Base-by-base conservation (phyloP, 2,329 filamentous ascomycete genomes). In the Ambrosiella cleistominuta region DNA sequence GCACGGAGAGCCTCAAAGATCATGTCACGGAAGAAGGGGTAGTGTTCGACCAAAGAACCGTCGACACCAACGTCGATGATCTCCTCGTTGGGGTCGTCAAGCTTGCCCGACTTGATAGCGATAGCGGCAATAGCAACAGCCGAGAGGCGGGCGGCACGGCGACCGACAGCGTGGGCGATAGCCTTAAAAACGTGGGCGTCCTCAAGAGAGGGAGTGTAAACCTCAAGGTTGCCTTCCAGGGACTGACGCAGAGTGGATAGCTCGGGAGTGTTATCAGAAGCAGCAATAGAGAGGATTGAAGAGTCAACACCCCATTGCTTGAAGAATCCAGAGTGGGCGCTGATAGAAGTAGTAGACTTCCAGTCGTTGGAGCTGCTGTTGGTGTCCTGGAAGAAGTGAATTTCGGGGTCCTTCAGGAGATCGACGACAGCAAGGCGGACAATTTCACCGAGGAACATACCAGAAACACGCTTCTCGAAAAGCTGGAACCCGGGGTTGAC, bases 391-490 rank as follows among this genome's bases (percentile, higher is more conserved):
- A 96, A 94, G 40, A 96, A 77, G 2, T 82, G 75, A 6, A 85
- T 72, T 0, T 76, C 69, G 36, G 82, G 75, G 64, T 87, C 78
- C 64, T 85, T 78, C 66, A 90, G 74, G 68, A 96, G 78, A 60
- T 81, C 76, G 55, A 93, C 69, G 19, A 96, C 73, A 13, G 83
- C 82, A 50, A 88, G 77, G 57, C 93, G 85, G 58, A 96, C 77
- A 62, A 97, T 90, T 70, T 98, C 93, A 57, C 93, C 93, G 54
- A 98, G 71, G 73, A 97, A 98, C 91, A 98, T 97, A 68, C 93
- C 93, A 0, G 89, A 95, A 13, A 98, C 85, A 53, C 91, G 86
- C 78, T 98, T 98, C 74, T 98, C 93, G 67, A 97, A 98, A 87
- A 97, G 95, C 68, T 98, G 93, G 62, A 95, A 82, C 35, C 93